These are phyloP conservation scores for Saturnispora kantuleensis DNA, from an alignment of 805 yeast species.

Conservation along the genomic window DNA sequence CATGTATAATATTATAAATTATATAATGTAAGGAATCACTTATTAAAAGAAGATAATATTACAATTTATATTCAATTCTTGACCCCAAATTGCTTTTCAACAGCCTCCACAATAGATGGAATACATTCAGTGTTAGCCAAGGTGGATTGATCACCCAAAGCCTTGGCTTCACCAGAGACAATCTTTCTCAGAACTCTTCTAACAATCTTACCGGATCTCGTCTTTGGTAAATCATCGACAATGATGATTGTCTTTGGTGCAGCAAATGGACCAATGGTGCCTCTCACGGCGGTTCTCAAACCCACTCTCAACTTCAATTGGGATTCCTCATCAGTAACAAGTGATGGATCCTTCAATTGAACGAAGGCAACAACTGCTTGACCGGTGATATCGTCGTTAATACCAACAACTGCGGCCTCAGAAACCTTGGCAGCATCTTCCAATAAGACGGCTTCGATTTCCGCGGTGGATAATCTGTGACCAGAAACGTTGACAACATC, in stretches of 20 bases:
- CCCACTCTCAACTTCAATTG: slow-evolving; percentile 58
- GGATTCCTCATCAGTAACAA: slow-evolving; percentile 29
- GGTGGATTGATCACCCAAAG: slow-evolving; percentile 87
- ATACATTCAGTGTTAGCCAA: slow-evolving; percentile 81
- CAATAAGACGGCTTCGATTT: slow-evolving; percentile 85
- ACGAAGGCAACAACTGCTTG: slow-evolving; percentile 97
- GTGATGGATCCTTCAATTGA: slow-evolving; percentile 52
- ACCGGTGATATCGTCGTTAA: slow-evolving; percentile 91
- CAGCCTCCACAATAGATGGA: slow-evolving; percentile 61
- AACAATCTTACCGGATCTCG: slow-evolving; percentile 98
- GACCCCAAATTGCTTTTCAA: slow-evolving; percentile 35
- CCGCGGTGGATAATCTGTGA: slow-evolving; percentile 96
- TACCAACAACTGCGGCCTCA: slow-evolving; percentile 96
- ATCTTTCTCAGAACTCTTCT: slow-evolving; percentile 94
- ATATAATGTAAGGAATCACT: no score
- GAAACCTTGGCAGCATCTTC: slow-evolving; percentile 66
- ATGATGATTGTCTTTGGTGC: slow-evolving; percentile 81
- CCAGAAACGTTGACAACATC: slow-evolving; percentile 98
- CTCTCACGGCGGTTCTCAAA: slow-evolving; percentile 79
- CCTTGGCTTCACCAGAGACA: slow-evolving; percentile 84
- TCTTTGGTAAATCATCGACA: slow-evolving; percentile 92
- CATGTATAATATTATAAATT: no score
- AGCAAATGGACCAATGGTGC: slow-evolving; percentile 89
- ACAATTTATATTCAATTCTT: slow-evolving; percentile 20
- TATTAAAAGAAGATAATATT: neutral